Evolutionary conservation across 495 filamentous ascomycete genomes (phyloP), one percentile per base, ranked within the genome.

Genomic region (Recurvomyces mirabilis): DNA sequence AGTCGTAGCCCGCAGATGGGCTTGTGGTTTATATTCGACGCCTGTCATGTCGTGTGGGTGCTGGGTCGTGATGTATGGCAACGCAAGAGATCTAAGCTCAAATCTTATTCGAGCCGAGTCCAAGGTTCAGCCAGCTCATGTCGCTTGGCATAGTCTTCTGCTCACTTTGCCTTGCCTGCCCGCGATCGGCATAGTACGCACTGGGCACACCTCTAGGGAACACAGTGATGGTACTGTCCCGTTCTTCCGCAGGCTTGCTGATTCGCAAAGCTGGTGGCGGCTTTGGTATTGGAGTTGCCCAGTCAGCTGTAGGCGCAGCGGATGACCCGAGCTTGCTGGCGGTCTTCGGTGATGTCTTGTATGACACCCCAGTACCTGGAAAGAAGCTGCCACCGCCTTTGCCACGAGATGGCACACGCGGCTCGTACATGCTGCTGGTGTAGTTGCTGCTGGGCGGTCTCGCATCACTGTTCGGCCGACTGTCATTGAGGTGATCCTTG

Each of bases 371-470:
- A 13, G 47, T 18, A 44, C 47, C 41, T 47, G 60, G 51, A 50
- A 61, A 41, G 57, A 59, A 47, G 47, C 54, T 26, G 40, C 53
- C 34, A 50, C 45, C 38, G 30, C 18, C 21, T 21, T 50, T 46
- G 46, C 51, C 41, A 18, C 51, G 51, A 1, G 50, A 53, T 13
- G 50, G 50, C 6, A 53, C 40, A 5, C 33, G 44, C 11, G 38
- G 32, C 18, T 53, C 51, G 20, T 34, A 32, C 21, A 66, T 60
- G 48, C 70, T 75, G 26, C 62, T 60, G 22, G 69, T 79, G 61
- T 83, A 86, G 22, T 68, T 66, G 53, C 76, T 84, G 60, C 77
- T 82, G 0, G 66, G 40, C 6, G 71, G 67, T 3, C 72, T 72
- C 65, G 54, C 61, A 57, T 25, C 60, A 45, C 15, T 72, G 62